Percentiles rank a stretch among this genome's conserved stretches.
Evolutionary conservation across 2,329 filamentous ascomycete species (phyloP).

Genomic region (Penicillium sp.): DNA sequence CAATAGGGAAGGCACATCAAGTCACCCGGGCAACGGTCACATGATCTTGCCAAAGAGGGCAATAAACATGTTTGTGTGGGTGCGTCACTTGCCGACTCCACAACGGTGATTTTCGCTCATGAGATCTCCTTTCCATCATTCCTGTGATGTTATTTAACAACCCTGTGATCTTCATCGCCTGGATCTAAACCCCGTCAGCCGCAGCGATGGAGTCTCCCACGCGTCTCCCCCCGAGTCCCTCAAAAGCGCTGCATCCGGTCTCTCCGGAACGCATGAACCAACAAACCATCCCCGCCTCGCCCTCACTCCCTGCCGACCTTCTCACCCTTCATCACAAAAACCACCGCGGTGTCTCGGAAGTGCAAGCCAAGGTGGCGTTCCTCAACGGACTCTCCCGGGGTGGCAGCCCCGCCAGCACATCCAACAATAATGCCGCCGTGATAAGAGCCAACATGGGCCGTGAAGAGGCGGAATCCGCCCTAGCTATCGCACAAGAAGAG

Average conservation of each 20-base stretch:
- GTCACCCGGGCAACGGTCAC: slow-evolving; percentile 38
- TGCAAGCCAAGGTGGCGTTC: slow-evolving; percentile 52
- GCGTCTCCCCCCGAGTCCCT: slow-evolving; percentile 33
- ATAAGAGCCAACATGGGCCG: slow-evolving; percentile 48
- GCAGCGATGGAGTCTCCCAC: slow-evolving; percentile 40
- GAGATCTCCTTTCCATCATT: slow-evolving; percentile 2
- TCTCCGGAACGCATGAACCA: slow-evolving; percentile 54
- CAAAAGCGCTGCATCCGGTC: slow-evolving; percentile 44
- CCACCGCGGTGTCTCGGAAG: slow-evolving; percentile 42
- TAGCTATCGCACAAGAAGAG: slow-evolving; percentile 36
- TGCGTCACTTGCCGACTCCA: slow-evolving; percentile 31
- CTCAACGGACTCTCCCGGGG: slow-evolving; percentile 47
- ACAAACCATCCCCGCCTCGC: slow-evolving; percentile 44
- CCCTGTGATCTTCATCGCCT: slow-evolving; percentile 10
- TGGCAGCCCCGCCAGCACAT: slow-evolving; percentile 35
- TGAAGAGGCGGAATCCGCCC: slow-evolving; percentile 47
- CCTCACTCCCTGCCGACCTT: slow-evolving; percentile 39
- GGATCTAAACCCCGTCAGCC: slow-evolving; percentile 7
- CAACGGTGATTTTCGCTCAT: slow-evolving; percentile 24
- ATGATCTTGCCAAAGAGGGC: slow-evolving; percentile 24
- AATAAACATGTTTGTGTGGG: slow-evolving; percentile 33
- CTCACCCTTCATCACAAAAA: slow-evolving; percentile 39
- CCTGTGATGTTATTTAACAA: slow-evolving; percentile 17
- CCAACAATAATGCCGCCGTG: slow-evolving; percentile 45
- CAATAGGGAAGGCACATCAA: slow-evolving; percentile 1